These are phyloP conservation scores for Arabidopsis suecica DNA, from an alignment of 345 rosid species.

Conservation along the genomic window DNA sequence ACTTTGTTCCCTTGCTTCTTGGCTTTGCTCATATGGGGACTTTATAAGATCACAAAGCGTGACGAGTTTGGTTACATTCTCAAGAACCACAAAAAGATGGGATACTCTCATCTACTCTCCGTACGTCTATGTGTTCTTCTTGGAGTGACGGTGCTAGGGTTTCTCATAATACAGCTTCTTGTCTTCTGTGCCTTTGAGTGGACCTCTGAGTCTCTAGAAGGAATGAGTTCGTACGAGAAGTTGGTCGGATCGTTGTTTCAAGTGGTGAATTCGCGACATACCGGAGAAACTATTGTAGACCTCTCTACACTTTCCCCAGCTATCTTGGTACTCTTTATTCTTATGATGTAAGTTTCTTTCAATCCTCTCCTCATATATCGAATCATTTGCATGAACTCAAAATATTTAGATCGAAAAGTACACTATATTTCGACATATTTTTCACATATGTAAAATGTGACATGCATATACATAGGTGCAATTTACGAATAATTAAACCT, in stretches of 20 bases:
- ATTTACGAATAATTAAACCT: not conserved
- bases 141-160: conserved; percentile 53
- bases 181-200: conserved; percentile 57
- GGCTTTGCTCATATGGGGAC: conserved; percentile 47
- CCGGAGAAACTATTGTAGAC: conserved; percentile 64
- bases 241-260: conserved; percentile 53
- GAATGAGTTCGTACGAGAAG: conserved; percentile 53
- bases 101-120: conserved; percentile 57
- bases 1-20: conserved; percentile 58
- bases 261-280: conserved; percentile 59
- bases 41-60: conserved; percentile 46
- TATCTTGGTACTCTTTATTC: conserved; percentile 56
- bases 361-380: not conserved
- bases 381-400: not conserved
- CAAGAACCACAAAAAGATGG: conserved; percentile 46
- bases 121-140: conserved; percentile 37
- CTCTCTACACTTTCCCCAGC: conserved; percentile 64
- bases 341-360: conserved; percentile 68
- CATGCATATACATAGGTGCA: conserved; percentile 1
- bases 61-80: conserved; percentile 49
- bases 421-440: not conserved
- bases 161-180: conserved; percentile 48
- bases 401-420: not conserved
- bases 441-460: not conserved
- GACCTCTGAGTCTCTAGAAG: conserved; percentile 51